Evolutionary conservation across 1,284 basidiomycete genomes (phyloP).

Genomic region (Boletellus deceptivus): DNA sequence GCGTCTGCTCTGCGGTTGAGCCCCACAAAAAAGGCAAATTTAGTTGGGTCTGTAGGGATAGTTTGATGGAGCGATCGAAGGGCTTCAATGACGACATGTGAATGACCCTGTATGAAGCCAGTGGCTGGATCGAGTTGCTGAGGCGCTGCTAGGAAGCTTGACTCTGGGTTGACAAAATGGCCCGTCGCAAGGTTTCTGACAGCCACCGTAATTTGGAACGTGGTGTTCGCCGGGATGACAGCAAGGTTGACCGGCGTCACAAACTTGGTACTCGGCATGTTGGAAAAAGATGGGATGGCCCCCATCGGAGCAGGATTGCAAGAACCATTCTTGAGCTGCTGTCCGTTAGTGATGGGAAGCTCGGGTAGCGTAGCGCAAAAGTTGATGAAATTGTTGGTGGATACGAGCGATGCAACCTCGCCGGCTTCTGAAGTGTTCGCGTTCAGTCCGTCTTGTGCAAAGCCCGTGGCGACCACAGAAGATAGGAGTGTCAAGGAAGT

Average conservation of each 20-base stretch:
- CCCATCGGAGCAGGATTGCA: conserved; percentile 58
- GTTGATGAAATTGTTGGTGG: conserved; percentile 56
- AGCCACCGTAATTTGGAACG: conserved; percentile 49
- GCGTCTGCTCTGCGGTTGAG: conserved; percentile 46
- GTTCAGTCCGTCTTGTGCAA: conserved; percentile 46
- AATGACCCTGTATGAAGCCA: conserved; percentile 59
- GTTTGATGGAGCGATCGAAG: conserved; percentile 54
- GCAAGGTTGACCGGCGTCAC: conserved; percentile 43
- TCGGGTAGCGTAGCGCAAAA: conserved; percentile 36
- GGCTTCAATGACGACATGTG: conserved; percentile 63
- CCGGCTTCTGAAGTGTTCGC: conserved; percentile 31
- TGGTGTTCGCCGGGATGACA: conserved; percentile 40
- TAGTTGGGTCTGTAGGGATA: conserved; percentile 51
- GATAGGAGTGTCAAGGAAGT: conserved; percentile 44
- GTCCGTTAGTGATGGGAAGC: conserved; percentile 42
- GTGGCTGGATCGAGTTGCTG: conserved; percentile 50
- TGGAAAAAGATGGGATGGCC: conserved; percentile 39
- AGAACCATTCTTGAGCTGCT: conserved; percentile 47
- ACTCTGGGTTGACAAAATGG: conserved; percentile 51
- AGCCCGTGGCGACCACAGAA: conserved; percentile 44
- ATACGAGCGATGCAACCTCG: conserved; percentile 47
- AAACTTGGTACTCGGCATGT: conserved; percentile 55
- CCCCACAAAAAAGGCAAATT: conserved; percentile 72
- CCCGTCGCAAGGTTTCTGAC: conserved; percentile 49
- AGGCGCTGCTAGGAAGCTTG: conserved; percentile 58